phyloP scores from a whole-genome alignment of 257 asterid species.

The Primulina huaijiensis region DNA sequence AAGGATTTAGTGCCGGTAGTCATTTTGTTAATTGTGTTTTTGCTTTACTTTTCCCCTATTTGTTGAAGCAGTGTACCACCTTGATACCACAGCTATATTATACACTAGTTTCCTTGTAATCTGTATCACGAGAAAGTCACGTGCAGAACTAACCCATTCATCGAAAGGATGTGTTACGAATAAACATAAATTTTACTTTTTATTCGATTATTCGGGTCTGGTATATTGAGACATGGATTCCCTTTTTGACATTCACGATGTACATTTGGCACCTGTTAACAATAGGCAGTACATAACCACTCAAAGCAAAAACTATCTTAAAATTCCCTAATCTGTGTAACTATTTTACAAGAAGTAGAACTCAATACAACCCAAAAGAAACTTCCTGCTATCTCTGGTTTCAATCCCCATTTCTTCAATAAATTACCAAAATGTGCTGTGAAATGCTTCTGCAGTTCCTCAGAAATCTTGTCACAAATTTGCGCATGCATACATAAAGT shows the following conservation, averaged over 20 bases:
- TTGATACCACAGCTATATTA: constrained; percentile 23
- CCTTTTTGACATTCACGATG: too few relatives aligned
- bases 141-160: constrained; percentile 15
- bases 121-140: constrained; percentile 15
- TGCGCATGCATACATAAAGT: neutral
- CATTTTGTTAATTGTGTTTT: constrained; percentile 45
- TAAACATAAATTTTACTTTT: neutral
- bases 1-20: constrained; percentile 41
- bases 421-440: neutral
- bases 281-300: too few relatives aligned
- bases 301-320: constrained; percentile 5
- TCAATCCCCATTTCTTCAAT: neutral
- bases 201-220: neutral
- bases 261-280: too few relatives aligned
- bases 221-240: too few relatives aligned
- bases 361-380: constrained; percentile 3
- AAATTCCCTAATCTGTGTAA: constrained; percentile 7
- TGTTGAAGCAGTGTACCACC: constrained; percentile 28
- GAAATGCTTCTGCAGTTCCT: neutral
- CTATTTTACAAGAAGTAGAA: neutral
- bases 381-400: neutral
- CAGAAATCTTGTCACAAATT: neutral
- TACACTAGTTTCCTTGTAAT: constrained; percentile 27
- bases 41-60: constrained; percentile 27
- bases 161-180: neutral